Base-by-base conservation (phyloP, 352 stramenopile genomes). In the Globisporangium nagaii region DNA sequence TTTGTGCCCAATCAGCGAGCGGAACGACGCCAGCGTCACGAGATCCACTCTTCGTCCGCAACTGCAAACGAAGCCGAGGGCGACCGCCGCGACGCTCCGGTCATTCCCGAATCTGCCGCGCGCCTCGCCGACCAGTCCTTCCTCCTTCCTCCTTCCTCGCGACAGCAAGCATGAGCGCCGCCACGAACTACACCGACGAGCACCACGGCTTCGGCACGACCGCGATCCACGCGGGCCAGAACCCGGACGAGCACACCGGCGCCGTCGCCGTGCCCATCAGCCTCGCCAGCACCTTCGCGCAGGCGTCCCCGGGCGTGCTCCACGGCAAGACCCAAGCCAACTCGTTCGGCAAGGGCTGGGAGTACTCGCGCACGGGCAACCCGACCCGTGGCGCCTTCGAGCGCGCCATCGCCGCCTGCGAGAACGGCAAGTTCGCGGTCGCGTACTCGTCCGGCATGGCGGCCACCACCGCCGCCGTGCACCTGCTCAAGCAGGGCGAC, bases 371-470 rank as follows among this genome's bases (percentile, higher is more conserved):
- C 49, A 84, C 97, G 48, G 96, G 86, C 64, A 98, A 99, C 73
- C 96, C 95, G n/a, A 99, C 95, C 22, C 96, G 79, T 36, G 84
- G 95, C 48, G 84, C 97, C 10, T 79, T 99, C 13, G 96, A 99
- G 70, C 87, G 77, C 41, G 82, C 90, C n/a, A 83, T 97, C 43
- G 87, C 94, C 3, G 79, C 88, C 8, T 85, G 97, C 55, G 94
- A 98, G 70, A 88, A 96, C 58, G 94, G 85, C 39, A 86, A 88
- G 65, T 90, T 87, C 58, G 82, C 88, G 1, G 79, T 97, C 19
- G 86, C 89, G 45, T 93, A 94, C 56, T 88, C 84, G 15, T 96
- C 79, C 20, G 96, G 96, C 60, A 97, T 96, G 67, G 81, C 83
- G 17, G 95, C 96, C 20, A 82, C 89, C 82, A 79, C 86, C 79